Evolutionary conservation across 345 rosid species (phyloP), one percentile per base, ranked within the genome.

Genomic region (Toxicodendron radicans): DNA sequence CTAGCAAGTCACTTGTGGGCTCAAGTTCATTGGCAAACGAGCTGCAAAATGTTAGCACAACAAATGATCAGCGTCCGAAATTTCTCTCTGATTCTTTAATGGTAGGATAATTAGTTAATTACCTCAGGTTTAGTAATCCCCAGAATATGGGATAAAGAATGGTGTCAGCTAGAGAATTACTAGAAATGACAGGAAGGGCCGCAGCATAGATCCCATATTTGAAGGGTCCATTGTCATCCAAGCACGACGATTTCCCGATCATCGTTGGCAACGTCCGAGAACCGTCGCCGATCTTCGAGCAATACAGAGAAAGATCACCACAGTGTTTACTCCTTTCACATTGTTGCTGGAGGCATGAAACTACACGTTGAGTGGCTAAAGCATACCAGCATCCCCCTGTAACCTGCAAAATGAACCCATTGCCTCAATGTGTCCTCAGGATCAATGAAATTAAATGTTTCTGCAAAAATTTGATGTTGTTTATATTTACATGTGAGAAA

Each of bases 361-460:
- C 92, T 1, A 87, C 94, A 3, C 98, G 89, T 58, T 92, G 94
- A 23, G 89, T 88, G 0, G 96, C 94, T 9, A 94, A 92, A 66
- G 92, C 96, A 74, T 94, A 92, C 98, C 98, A 94, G 74, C 96
- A 91, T 71, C 96, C 98, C 70, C 98, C 98, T 5, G 96, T 85
- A 9, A 91, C 95, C 98, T 93, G 82, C 8, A 27, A 17, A 70
- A 53, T 51, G 7, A 51, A 51, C n/a, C 18, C 17, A 14, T 13
- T 43, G 5, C 7, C 7, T 43, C 48, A 43, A 5, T 43, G 10
- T 43, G 48, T 1, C 48, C 48, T 6, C 48, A 43, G 11, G 48
- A 27, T 27, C 2, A 27, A 27, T 27, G 30, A 27, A 27, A 27
- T 2, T 1, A 27, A 27, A 27, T 27, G 43, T 7, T 38, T 9